Evolutionary conservation across 1,139 yeast genomes (phyloP), one percentile per base, ranked within the genome.

Genomic region (Lizanozyma gosingica): DNA sequence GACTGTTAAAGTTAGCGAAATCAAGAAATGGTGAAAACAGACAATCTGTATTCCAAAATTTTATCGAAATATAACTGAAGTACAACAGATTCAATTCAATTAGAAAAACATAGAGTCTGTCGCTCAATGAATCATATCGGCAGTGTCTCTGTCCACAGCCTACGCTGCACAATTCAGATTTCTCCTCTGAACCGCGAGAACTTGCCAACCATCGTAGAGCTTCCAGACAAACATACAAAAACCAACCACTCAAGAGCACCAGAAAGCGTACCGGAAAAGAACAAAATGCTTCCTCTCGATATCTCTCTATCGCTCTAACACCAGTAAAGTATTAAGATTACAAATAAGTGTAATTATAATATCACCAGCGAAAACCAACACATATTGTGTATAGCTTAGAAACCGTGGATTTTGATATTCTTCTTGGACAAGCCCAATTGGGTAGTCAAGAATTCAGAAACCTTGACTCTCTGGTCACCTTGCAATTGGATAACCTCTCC

Each of bases 381-480:
- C 22, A n/a, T 4, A 34, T 34, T n/a, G 11, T 15, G 9, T n/a
- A 34, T 9, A 34, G 6, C 34, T 69, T 75, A 90, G 74, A 90
- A 92, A 71, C 98, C 98, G 71, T 92, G 98, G 65, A 92, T 86
- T 75, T 92, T 92, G 71, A 92, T 90, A 70, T 83, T 86, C 78
- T 88, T 87, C 84, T 90, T 90, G 62, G 90, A 94, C 58, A 92
- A 74, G 56, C 83, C 88, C 55, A 92, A 78, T 64, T 87, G 90
- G 49, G 83, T 65, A 56, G 88, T 83, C 73, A 92, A 80, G 59
- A 92, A 92, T 64, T 88, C 97, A 75, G 85, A 79, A 49, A 92
- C 96, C 68, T 92, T 92, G 51, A 86, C 84, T 73, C 98, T 86
- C 73, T 92, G 98, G 64, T 92, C 98, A 63, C 98, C 98, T 73